Evolutionary conservation across 2,329 filamentous ascomycete genomes (phyloP), one percentile per base, ranked within the genome.

Genomic region (Alternaria incomplexa): DNA sequence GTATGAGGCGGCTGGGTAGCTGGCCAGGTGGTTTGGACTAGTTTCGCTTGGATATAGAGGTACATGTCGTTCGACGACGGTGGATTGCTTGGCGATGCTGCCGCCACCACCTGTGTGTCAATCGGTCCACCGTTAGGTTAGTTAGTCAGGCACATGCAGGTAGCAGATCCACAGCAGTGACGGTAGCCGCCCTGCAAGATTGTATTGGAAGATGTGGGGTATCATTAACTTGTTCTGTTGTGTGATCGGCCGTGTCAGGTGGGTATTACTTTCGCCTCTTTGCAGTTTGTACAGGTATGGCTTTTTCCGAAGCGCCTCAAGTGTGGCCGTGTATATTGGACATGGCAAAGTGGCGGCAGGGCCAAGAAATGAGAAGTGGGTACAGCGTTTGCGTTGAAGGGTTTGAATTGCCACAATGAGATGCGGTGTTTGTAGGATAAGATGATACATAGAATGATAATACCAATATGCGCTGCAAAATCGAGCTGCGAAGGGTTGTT

Each of bases 401-500:
- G 22, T 25, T 40, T 52, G 48, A 52, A 52, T 52, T 52, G 48
- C 48, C 30, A 40, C 48, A 23, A 17, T 23, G 52, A 47, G 23
- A 58, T 64, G 59, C 47, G 56, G 50, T 60, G 45, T 44, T 48
- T 57, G 58, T 30, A 25, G 65, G 69, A 72, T 51, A 70, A 67
- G 69, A 72, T 51, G 71, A 66, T 78, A 77, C 75, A 78, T 52
- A 59, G 76, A 78, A 77, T 67, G 74, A 74, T 77, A 77, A 52
- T 76, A 72, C 67, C 64, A 68, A 66, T 67, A 70, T 63, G 66
- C 45, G 50, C 47, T 45, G 40, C 26, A 48, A 32, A 22, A 8
- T 45, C 32, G n/a, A 52, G 17, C 47, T 32, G 43, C 17, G 3
- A 30, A 13, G 40, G 22, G 26, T 44, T 28, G 48, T 17, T 40